A percentile compares a stretch with the other conserved stretches of the same genome.
Evolutionary conservation across 257 asterid genomes (phyloP).

Genomic region (Nicotiana sylvestris): DNA sequence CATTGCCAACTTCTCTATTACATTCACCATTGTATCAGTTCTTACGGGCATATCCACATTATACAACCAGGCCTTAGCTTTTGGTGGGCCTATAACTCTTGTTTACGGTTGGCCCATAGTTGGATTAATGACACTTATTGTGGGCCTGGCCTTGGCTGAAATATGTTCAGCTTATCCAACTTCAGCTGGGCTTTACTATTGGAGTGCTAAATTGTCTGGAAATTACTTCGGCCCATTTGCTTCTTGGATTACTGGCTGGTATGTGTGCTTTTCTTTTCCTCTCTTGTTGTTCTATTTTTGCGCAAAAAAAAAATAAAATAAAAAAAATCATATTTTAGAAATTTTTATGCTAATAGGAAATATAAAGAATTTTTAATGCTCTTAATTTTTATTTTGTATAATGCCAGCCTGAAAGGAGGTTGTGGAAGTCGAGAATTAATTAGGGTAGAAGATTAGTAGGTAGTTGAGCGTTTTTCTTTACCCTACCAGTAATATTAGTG

Average conservation of each 20-base stretch:
- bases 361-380: too few species aligned
- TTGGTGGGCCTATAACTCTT: conserved; percentile 39
- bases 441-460: too few species aligned
- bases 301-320: too few species aligned
- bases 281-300: neutral
- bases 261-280: neutral
- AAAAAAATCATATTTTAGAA: too few species aligned
- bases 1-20: conserved; percentile 43
- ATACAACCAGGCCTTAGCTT: conserved; percentile 34
- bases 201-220: conserved; percentile 53
- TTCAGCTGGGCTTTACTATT: conserved; percentile 56
- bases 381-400: too few species aligned
- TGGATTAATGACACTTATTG: conserved; percentile 35
- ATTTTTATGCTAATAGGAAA: too few species aligned
- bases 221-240: conserved; percentile 46
- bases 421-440: too few species aligned
- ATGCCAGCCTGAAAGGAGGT: too few species aligned
- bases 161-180: conserved; percentile 71
- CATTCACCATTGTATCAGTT: conserved; percentile 46
- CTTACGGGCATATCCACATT: conserved; percentile 42
- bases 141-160: conserved; percentile 57
- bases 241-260: conserved; percentile 68
- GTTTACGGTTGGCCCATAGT: conserved; percentile 58
- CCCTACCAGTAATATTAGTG: too few species aligned
- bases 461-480: too few species aligned